These are phyloP conservation scores for Croton setiger DNA, from an alignment of 441 rosid genomes.

Conservation along the genomic window DNA sequence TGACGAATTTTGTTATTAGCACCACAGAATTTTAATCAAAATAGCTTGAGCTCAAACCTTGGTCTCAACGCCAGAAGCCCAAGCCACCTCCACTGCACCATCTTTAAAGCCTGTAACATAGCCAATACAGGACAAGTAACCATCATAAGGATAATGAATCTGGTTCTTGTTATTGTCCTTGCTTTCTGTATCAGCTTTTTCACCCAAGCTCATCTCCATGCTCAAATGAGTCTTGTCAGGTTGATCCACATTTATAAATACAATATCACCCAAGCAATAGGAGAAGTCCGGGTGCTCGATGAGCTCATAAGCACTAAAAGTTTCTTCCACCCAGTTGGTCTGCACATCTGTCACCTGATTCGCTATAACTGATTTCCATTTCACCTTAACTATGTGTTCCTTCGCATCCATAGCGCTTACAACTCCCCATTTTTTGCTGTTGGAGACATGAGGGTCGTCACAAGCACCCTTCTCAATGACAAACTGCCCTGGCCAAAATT, in stretches of 20 bases:
- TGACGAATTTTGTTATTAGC: not conserved
- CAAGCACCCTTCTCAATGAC: constrained; percentile 56
- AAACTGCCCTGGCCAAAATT: constrained; percentile 92
- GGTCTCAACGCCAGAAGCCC: constrained; percentile 65
- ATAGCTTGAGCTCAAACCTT: constrained; percentile 43
- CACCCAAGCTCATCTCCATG: constrained; percentile 23
- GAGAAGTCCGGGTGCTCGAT: constrained; percentile 82
- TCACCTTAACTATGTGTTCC: constrained; percentile 72
- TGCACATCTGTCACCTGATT: constrained; percentile 31
- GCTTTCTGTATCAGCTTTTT: constrained; percentile 19
- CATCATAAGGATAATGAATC: constrained; percentile 25
- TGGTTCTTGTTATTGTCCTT: constrained; percentile 24
- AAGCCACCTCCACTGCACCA: constrained; percentile 73
- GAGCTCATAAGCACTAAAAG: constrained; percentile 77
- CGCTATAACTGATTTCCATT: constrained; percentile 44
- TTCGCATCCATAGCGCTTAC: constrained; percentile 62
- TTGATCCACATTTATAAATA: constrained; percentile 39
- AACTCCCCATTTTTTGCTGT: constrained; percentile 63
- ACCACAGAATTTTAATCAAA: not conserved
- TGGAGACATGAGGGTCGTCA: constrained; percentile 35
- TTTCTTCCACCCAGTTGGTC: constrained; percentile 50
- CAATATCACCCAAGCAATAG: constrained; percentile 67
- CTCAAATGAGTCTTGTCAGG: constrained; percentile 22
- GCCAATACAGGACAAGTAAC: constrained; percentile 60
- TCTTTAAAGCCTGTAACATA: constrained; percentile 63